These are phyloP conservation scores for Dendrobium chrysotoxum DNA, from an alignment of 106 monocot species.

Conservation along the genomic window DNA sequence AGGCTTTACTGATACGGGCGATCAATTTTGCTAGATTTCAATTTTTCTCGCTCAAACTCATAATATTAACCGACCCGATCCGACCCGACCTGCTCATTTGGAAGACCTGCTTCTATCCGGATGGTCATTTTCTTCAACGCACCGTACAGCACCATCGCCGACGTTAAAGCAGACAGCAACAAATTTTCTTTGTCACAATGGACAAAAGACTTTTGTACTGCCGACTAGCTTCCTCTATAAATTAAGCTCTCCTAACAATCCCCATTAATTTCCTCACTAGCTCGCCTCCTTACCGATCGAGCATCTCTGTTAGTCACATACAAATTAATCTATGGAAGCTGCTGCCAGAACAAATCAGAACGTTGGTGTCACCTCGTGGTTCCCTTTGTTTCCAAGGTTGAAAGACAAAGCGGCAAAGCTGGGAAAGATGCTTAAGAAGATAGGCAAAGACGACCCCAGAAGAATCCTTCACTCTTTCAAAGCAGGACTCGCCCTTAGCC, in stretches of 20 bases:
- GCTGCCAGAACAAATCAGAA: not conserved
- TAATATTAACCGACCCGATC: too few relatives aligned
- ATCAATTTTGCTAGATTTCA: too few relatives aligned
- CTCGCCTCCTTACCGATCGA: not conserved
- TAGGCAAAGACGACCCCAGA: slow-evolving; percentile 41
- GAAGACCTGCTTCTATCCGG: too few relatives aligned
- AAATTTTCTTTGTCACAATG: too few relatives aligned
- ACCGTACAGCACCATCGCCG: too few relatives aligned
- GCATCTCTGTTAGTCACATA: not conserved
- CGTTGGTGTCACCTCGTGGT: not conserved
- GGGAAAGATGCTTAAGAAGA: slow-evolving; percentile 19
- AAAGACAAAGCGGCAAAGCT: not conserved
- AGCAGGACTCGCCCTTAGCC: slow-evolving; percentile 46
- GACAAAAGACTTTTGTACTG: too few relatives aligned
- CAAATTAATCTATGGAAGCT: not conserved
- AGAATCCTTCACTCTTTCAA: slow-evolving; percentile 46
- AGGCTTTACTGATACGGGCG: too few relatives aligned
- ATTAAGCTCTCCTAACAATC: not conserved
- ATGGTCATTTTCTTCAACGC: too few relatives aligned
- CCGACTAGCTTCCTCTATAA: too few relatives aligned
- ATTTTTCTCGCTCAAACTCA: too few relatives aligned
- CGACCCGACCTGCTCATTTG: too few relatives aligned
- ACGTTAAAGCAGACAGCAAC: too few relatives aligned
- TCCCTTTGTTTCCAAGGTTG: slow-evolving; percentile 6
- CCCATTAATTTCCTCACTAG: not conserved